Percentiles rank a stretch among this genome's conserved stretches.
phyloP scores from a whole-genome alignment of 257 asterid genomes.

The Marsdenia floribunda region DNA sequence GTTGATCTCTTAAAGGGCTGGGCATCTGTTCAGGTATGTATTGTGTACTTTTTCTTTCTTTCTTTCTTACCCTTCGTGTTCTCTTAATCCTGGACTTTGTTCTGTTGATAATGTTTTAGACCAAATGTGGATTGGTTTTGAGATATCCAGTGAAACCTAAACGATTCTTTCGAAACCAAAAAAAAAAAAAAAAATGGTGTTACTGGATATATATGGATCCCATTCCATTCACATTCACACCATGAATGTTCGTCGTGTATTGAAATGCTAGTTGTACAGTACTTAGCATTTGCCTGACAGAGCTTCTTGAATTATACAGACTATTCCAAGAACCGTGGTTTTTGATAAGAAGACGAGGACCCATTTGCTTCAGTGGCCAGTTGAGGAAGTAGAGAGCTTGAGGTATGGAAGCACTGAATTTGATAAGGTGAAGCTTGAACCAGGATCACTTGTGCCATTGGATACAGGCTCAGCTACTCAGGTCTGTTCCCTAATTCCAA shows the following conservation, averaged over 20 bases:
- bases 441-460: conserved; percentile 65
- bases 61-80: not conserved
- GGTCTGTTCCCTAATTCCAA: conserved; percentile 26
- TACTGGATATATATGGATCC: too few relatives aligned
- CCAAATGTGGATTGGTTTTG: too few relatives aligned
- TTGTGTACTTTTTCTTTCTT: not conserved
- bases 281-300: not conserved
- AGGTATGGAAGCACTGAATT: conserved; percentile 42
- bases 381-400: conserved; percentile 69
- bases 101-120: too few relatives aligned
- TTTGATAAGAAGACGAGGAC: conserved; percentile 53
- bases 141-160: too few relatives aligned
- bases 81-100: too few relatives aligned
- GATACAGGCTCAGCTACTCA: conserved; percentile 47
- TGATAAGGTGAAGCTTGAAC: conserved; percentile 45
- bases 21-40: conserved; percentile 60
- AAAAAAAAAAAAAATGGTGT: too few relatives aligned
- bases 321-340: conserved; percentile 68
- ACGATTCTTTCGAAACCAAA: too few relatives aligned
- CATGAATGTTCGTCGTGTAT: too few relatives aligned
- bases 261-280: too few relatives aligned
- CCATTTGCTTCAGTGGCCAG: conserved; percentile 81
- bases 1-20: conserved; percentile 63
- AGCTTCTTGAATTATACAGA: conserved; percentile 24
- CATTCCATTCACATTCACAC: too few relatives aligned